Evolutionary conservation across 1,284 basidiomycete species (phyloP).

Genomic region (Pisolithus thermaeus): DNA sequence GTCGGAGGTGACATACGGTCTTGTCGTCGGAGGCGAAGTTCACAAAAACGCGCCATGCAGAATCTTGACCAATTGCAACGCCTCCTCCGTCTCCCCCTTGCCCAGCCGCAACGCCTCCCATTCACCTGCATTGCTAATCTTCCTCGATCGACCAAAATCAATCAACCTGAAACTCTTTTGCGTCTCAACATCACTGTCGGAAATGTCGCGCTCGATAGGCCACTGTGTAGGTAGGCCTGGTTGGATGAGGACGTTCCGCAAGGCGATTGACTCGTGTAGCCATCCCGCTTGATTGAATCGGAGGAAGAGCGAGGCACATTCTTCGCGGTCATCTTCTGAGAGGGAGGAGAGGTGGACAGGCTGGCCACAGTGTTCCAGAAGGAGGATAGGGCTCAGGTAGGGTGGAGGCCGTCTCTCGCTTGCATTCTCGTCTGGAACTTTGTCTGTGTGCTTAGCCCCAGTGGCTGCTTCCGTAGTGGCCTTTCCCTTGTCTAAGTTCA

Average conservation of each 20-base stretch:
- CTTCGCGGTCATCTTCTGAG: conserved; percentile 21
- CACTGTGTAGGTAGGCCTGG: conserved; percentile 29
- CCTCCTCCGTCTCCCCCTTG: too few species aligned
- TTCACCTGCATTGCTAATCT: neutral
- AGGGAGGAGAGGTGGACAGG: conserved; percentile 20
- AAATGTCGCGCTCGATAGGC: conserved; percentile 18
- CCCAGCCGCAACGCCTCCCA: too few species aligned
- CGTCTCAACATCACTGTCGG: conserved; percentile 9
- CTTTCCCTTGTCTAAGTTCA: too few species aligned
- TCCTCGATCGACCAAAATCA: conserved; percentile 31
- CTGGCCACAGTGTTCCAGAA: conserved; percentile 34
- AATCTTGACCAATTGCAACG: too few species aligned
- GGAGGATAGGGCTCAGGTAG: conserved; percentile 28
- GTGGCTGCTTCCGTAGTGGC: too few species aligned
- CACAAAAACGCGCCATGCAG: too few species aligned
- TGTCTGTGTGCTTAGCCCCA: too few species aligned
- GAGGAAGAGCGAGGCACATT: conserved; percentile 27
- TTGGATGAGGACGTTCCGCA: conserved; percentile 34
- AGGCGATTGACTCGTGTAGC: conserved; percentile 31
- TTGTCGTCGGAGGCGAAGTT: too few species aligned
- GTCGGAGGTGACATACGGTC: too few species aligned
- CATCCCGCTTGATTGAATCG: conserved; percentile 30
- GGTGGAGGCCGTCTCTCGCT: neutral
- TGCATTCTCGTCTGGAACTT: too few species aligned
- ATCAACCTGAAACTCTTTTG: conserved; percentile 32